Evolutionary conservation across 1,139 yeast species (phyloP).

Genomic region (Hansenula lynferdii): DNA sequence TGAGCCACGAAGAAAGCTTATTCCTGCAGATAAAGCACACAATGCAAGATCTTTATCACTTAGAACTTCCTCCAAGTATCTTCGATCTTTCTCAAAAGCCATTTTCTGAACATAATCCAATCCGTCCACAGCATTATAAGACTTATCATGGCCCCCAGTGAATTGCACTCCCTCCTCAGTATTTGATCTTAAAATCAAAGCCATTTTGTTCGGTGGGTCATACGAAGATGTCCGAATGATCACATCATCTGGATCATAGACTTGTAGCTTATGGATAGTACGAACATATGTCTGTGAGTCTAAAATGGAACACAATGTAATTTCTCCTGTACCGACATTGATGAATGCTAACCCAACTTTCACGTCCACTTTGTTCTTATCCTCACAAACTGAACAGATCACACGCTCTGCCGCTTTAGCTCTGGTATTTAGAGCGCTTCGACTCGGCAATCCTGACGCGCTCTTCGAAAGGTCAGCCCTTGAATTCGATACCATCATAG

Average conservation of each 20-base stretch:
- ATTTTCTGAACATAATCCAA: slow-evolving; percentile 18
- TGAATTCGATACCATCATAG: too few species aligned
- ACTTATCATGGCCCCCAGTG: slow-evolving; percentile 21
- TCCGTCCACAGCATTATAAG: slow-evolving; percentile 25
- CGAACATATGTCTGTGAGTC: slow-evolving; percentile 43
- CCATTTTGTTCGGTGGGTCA: slow-evolving; percentile 29
- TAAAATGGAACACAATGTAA: slow-evolving; percentile 29
- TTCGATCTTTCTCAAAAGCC: slow-evolving; percentile 18
- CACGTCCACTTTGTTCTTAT: slow-evolving; percentile 25
- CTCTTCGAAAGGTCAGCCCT: too few species aligned
- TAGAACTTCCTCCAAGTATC: slow-evolving; percentile 18
- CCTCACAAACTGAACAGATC: slow-evolving; percentile 29
- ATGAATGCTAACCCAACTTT: slow-evolving; percentile 35
- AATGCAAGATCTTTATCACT: slow-evolving; percentile 26
- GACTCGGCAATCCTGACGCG: too few species aligned
- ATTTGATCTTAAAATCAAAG: slow-evolving; percentile 32
- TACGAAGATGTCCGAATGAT: slow-evolving; percentile 28
- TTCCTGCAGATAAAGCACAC: slow-evolving; percentile 32
- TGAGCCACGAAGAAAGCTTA: slow-evolving; percentile 19
- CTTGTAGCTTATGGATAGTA: slow-evolving; percentile 36
- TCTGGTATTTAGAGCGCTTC: neutral
- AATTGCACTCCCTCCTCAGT: slow-evolving; percentile 23
- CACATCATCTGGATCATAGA: slow-evolving; percentile 33
- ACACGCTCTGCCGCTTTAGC: slow-evolving; percentile 11
- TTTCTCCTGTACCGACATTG: slow-evolving; percentile 31